Percentiles rank a stretch among this genome's conserved stretches.
Evolutionary conservation across 495 filamentous ascomycete genomes (phyloP).

Genomic region (Penicillium alfredii): DNA sequence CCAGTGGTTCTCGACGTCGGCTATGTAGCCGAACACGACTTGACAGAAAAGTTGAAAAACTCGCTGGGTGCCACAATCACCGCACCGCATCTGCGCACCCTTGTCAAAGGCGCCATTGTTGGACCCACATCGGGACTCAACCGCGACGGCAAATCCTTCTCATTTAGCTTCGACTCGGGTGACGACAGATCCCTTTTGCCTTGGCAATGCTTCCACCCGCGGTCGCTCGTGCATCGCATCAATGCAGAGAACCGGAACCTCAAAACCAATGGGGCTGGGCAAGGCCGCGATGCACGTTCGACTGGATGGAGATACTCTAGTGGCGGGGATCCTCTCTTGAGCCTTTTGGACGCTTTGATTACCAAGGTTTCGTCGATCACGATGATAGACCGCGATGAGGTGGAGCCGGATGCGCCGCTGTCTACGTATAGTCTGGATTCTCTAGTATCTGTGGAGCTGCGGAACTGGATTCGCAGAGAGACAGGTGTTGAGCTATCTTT

Average conservation of each 20-base stretch:
- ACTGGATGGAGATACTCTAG: background rate
- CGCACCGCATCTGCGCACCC: slow-evolving; percentile 20
- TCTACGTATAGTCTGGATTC: slow-evolving; percentile 31
- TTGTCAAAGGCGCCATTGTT: slow-evolving; percentile 17
- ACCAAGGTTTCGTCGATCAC: slow-evolving; percentile 25
- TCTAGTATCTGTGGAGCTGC: slow-evolving; percentile 35
- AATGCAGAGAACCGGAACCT: slow-evolving; percentile 21
- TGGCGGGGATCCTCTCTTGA: slow-evolving; percentile 14
- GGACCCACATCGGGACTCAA: slow-evolving; percentile 21
- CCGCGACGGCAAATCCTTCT: slow-evolving; percentile 6
- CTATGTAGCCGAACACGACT: slow-evolving; percentile 20
- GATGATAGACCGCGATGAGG: slow-evolving; percentile 24
- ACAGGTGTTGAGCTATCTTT: no score
- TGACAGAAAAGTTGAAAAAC: slow-evolving; percentile 24
- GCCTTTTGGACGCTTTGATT: slow-evolving; percentile 17
- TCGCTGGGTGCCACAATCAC: slow-evolving; percentile 23
- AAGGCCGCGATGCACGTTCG: slow-evolving; percentile 4
- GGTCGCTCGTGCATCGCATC: slow-evolving; percentile 22
- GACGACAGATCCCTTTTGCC: background rate
- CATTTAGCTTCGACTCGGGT: background rate
- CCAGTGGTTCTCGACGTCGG: slow-evolving; percentile 24
- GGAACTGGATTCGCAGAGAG: slow-evolving; percentile 39
- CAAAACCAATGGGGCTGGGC: slow-evolving; percentile 12
- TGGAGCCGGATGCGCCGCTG: slow-evolving; percentile 26
- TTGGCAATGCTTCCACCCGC: background rate